Evolutionary conservation across 1,284 basidiomycete species (phyloP).

Genomic region (Leccinum huronense): DNA sequence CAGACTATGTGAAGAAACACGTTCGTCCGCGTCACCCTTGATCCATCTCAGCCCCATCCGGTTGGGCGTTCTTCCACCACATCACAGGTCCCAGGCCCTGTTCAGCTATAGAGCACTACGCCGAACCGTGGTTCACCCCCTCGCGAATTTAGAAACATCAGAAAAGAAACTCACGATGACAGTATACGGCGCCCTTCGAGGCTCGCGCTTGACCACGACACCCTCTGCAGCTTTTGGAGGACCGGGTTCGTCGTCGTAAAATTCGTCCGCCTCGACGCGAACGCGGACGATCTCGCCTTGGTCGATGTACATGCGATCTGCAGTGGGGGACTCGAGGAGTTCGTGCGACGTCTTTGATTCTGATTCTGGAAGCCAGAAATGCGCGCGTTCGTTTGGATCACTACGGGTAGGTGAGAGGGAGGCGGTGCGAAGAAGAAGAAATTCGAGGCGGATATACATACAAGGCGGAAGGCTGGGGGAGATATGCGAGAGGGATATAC

Average conservation of each 20-base stretch:
- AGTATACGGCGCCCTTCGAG: conserved; percentile 67
- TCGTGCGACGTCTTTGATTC: conserved; percentile 56
- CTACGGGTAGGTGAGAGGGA: conserved; percentile 38
- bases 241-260: conserved; percentile 89
- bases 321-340: conserved; percentile 64
- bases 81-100: conserved; percentile 79
- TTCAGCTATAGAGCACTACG: conserved; percentile 83
- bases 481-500: conserved; percentile 71
- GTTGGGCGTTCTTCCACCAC: conserved; percentile 65
- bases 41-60: conserved; percentile 40
- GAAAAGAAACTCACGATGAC: conserved; percentile 55
- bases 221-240: conserved; percentile 74
- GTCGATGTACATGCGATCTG: conserved; percentile 85
- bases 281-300: conserved; percentile 82
- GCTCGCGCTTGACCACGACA: conserved; percentile 54
- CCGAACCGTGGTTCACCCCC: background rate
- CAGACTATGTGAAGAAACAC: background rate
- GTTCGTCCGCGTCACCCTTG: conserved; percentile 24
- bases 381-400: conserved; percentile 77
- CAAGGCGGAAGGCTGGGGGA: conserved; percentile 79
- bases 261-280: conserved; percentile 84
- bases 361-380: conserved; percentile 77
- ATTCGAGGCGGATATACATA: conserved; percentile 37
- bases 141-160: background rate
- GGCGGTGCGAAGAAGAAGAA: background rate